Conservation (phyloP, 2,329 filamentous ascomycete genomes). For the Pestalotiopsis sp. region DNA sequence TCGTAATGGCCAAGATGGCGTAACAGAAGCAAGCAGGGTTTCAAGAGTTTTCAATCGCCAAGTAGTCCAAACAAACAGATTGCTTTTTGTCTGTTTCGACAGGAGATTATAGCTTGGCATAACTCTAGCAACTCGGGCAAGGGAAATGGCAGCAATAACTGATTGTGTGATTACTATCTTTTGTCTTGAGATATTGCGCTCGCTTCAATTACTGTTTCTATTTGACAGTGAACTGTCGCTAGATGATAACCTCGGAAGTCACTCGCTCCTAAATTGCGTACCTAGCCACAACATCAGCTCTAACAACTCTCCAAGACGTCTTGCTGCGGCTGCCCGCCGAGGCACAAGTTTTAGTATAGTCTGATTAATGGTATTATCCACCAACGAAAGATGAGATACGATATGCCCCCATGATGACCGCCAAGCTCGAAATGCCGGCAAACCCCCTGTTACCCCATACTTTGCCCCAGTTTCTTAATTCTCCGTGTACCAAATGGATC, state of each 20-base stretch:
- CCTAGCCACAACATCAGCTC: background rate
- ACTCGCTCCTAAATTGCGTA: no score
- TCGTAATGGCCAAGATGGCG: background rate
- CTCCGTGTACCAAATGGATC: constrained; percentile 2
- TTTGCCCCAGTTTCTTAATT: background rate
- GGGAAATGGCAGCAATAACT: background rate
- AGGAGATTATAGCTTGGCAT: background rate
- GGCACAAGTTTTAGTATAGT: background rate
- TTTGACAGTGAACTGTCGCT: no score
- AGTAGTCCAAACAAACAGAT: background rate
- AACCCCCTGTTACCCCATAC: constrained; percentile 6
- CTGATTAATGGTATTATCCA: background rate
- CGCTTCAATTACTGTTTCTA: no score
- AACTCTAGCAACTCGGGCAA: background rate
- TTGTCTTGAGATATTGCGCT: no score
- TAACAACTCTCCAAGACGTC: background rate
- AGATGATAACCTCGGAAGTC: no score
- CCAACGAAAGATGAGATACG: background rate
- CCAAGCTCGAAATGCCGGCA: constrained; percentile 1
- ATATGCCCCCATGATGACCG: background rate
- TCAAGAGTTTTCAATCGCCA: background rate
- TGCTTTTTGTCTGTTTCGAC: background rate
- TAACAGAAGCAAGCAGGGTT: background rate
- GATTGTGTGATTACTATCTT: no score
- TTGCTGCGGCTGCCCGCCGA: background rate